Percentiles rank a stretch among this genome's conserved stretches.
phyloP scores from a whole-genome alignment of 1,284 basidiomycete genomes.

The Heterobasidion parviporum region DNA sequence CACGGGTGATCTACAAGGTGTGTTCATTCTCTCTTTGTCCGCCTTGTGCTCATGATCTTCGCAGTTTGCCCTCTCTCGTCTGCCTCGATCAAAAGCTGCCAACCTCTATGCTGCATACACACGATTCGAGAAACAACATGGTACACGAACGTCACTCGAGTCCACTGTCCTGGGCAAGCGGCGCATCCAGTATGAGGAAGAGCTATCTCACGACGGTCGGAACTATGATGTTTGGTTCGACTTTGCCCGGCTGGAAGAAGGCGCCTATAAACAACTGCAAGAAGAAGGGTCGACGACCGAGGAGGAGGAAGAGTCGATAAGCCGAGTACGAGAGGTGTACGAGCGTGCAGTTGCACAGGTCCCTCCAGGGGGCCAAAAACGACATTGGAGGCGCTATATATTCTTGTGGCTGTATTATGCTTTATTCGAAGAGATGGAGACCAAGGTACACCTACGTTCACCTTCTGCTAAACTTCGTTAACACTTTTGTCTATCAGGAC shows the following conservation, averaged over 20 bases:
- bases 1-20: conserved; percentile 95
- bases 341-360: conserved; percentile 96
- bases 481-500: conserved; percentile 42
- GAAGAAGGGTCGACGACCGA: conserved; percentile 70
- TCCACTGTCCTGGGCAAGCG: conserved; percentile 94
- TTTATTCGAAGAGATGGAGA: conserved; percentile 94
- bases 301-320: conserved; percentile 50
- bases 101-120: conserved; percentile 87
- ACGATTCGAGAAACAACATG: conserved; percentile 98
- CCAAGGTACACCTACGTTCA: conserved; percentile 47
- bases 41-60: conserved; percentile 1
- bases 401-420: conserved; percentile 97
- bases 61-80: conserved; percentile 86
- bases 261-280: conserved; percentile 65
- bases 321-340: conserved; percentile 86
- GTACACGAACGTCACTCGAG: conserved; percentile 82
- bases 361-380: conserved; percentile 82
- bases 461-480: neutral
- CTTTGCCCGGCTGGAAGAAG: conserved; percentile 90
- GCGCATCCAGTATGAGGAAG: conserved; percentile 96
- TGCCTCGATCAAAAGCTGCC: conserved; percentile 86
- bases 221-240: conserved; percentile 99
- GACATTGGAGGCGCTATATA: conserved; percentile 94
- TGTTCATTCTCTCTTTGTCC: conserved; percentile 6
- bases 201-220: conserved; percentile 77